Evolutionary conservation across 345 rosid species (phyloP).

Genomic region (Populus ilicifolia): DNA sequence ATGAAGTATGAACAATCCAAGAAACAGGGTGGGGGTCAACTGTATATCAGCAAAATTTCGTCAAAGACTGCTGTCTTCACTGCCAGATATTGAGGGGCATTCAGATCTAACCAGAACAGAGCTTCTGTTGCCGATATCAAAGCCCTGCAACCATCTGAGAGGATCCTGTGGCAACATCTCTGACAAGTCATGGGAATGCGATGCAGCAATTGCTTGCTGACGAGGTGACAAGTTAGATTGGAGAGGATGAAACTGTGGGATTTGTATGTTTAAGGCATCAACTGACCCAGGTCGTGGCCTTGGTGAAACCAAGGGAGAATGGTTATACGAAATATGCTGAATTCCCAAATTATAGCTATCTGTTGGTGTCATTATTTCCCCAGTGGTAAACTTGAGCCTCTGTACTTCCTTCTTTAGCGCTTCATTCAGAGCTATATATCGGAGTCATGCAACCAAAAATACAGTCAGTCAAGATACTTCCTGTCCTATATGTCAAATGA

Average conservation of each 20-base stretch:
- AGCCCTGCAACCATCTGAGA: constrained; percentile 72
- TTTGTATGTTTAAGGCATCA: constrained; percentile 46
- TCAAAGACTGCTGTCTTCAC: constrained; percentile 60
- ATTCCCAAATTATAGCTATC: constrained; percentile 67
- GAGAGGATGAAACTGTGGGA: constrained; percentile 47
- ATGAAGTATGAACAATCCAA: constrained; percentile 17
- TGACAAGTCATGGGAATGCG: constrained; percentile 29
- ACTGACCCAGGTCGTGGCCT: constrained; percentile 42
- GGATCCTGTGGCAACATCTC: constrained; percentile 67
- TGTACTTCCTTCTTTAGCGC: constrained; percentile 88
- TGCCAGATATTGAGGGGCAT: constrained; percentile 59
- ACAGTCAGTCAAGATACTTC: neutral
- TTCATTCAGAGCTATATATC: constrained; percentile 60
- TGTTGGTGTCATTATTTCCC: constrained; percentile 57
- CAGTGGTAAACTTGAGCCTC: constrained; percentile 69
- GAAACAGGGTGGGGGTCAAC: neutral
- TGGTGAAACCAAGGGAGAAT: constrained; percentile 40
- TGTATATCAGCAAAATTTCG: neutral
- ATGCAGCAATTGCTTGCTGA: constrained; percentile 7
- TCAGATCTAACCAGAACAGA: constrained; percentile 55
- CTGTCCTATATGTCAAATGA: neutral
- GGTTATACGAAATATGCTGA: constrained; percentile 53
- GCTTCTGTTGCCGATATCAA: constrained; percentile 67
- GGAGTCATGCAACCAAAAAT: neutral
- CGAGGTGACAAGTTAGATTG: constrained; percentile 31